Evolutionary conservation across 805 yeast species (phyloP).

Genomic region (Debaryomyces tyrocola): DNA sequence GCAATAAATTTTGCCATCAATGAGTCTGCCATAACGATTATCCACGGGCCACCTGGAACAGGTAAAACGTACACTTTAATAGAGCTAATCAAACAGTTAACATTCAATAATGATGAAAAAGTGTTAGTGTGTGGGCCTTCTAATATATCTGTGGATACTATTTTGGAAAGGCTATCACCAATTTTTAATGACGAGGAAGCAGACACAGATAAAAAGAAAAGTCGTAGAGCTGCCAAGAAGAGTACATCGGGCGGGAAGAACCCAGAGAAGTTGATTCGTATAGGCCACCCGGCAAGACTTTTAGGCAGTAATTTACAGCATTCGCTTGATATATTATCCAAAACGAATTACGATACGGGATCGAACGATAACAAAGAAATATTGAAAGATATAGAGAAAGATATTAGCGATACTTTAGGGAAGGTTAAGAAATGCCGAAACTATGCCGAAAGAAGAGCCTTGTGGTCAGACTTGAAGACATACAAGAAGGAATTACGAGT

Average conservation of each 20-base stretch:
- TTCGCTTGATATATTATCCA: conserved; percentile 73
- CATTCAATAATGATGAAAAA: conserved; percentile 43
- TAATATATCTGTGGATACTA: conserved; percentile 88
- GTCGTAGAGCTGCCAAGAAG: conserved; percentile 25
- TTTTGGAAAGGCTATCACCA: conserved; percentile 67
- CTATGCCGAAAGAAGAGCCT: conserved; percentile 61
- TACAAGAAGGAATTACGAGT: conserved; percentile 67
- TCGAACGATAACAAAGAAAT: conserved; percentile 38
- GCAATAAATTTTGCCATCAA: conserved; percentile 70
- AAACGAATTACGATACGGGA: conserved; percentile 51
- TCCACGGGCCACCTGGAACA: conserved; percentile 84
- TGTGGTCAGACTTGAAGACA: conserved; percentile 68
- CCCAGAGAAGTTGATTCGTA: conserved; percentile 57
- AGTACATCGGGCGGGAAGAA: conserved; percentile 21
- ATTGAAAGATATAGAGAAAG: conserved; percentile 65
- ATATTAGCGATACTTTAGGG: conserved; percentile 62
- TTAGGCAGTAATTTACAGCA: conserved; percentile 61
- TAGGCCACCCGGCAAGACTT: conserved; percentile 93
- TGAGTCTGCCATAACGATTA: conserved; percentile 54
- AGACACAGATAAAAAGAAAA: conserved; percentile 18
- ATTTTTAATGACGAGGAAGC: conserved; percentile 16
- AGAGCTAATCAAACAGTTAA: conserved; percentile 75
- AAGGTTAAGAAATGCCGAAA: conserved; percentile 60
- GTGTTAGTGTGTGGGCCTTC: conserved; percentile 93
- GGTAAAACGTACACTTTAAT: conserved; percentile 83